Conservation (phyloP, 2,329 filamentous ascomycete genomes). For the Dactylonectria estremocensis region DNA sequence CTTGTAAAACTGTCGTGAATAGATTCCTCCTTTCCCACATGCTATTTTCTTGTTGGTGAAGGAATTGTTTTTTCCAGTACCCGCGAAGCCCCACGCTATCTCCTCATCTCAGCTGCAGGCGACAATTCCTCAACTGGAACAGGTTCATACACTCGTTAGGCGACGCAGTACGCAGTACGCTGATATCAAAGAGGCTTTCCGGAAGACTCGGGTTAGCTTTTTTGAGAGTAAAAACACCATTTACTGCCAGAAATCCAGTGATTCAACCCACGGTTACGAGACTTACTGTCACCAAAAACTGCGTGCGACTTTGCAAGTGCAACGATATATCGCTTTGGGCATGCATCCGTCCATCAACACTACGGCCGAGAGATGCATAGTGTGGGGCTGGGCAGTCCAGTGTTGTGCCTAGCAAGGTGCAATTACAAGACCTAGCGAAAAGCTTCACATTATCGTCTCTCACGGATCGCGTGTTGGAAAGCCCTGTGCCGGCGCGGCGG, state of each 20-base stretch:
- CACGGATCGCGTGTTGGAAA: not conserved
- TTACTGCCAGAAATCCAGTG: not conserved
- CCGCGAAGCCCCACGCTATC: not conserved
- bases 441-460: not conserved
- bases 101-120: not conserved
- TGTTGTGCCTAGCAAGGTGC: not conserved
- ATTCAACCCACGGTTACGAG: too few species aligned
- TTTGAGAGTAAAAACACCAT: not conserved
- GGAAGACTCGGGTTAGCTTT: not conserved
- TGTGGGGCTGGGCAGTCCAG: not conserved
- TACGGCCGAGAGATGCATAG: not conserved
- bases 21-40: not conserved
- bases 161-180: not conserved
- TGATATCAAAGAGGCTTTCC: not conserved
- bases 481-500: not conserved
- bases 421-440: not conserved
- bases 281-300: not conserved
- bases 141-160: not conserved
- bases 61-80: not conserved
- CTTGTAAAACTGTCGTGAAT: not conserved
- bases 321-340: not conserved
- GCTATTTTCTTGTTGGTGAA: not conserved
- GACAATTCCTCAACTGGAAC: not conserved
- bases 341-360: not conserved
- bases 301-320: not conserved